These are phyloP conservation scores for Erythrophleum ivorense DNA, from an alignment of 331 rosid genomes.

Conservation along the genomic window DNA sequence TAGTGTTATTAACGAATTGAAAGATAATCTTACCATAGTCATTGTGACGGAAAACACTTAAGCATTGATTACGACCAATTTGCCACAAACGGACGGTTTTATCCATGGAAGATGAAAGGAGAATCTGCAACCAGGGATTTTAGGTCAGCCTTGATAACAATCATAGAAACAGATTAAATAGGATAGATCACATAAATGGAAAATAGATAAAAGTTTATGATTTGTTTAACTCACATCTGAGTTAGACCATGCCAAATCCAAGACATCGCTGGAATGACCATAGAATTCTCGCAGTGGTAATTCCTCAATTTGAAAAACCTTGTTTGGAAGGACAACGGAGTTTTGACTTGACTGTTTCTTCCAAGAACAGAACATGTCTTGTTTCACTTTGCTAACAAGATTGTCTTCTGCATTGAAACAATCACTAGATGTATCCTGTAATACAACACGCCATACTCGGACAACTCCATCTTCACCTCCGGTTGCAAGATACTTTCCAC, in stretches of 20 bases:
- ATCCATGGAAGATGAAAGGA: slow-evolving; percentile 71
- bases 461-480: slow-evolving; percentile 83
- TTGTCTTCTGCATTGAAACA: slow-evolving; percentile 33
- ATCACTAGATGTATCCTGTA: slow-evolving; percentile 37
- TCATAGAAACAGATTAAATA: neutral
- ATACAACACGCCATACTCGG: slow-evolving; percentile 55
- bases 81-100: slow-evolving; percentile 68
- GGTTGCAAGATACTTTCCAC: slow-evolving; percentile 61
- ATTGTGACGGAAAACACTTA: slow-evolving; percentile 54
- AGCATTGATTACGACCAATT: slow-evolving; percentile 51
- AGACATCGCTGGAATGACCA: slow-evolving; percentile 67
- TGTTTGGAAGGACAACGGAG: slow-evolving; percentile 53
- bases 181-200: neutral
- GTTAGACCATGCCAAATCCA: slow-evolving; percentile 75
- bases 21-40: slow-evolving; percentile 55
- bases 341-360: slow-evolving; percentile 42
- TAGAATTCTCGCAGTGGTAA: slow-evolving; percentile 53
- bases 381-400: slow-evolving; percentile 33
- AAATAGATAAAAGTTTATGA: neutral
- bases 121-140: slow-evolving; percentile 49
- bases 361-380: slow-evolving; percentile 39
- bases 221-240: slow-evolving; percentile 56
- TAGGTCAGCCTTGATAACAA: slow-evolving; percentile 21
- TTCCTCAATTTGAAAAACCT: slow-evolving; percentile 58
- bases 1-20: neutral